phyloP scores from a whole-genome alignment of 352 stramenopile genomes.

The Thraustotheca clavata region DNA sequence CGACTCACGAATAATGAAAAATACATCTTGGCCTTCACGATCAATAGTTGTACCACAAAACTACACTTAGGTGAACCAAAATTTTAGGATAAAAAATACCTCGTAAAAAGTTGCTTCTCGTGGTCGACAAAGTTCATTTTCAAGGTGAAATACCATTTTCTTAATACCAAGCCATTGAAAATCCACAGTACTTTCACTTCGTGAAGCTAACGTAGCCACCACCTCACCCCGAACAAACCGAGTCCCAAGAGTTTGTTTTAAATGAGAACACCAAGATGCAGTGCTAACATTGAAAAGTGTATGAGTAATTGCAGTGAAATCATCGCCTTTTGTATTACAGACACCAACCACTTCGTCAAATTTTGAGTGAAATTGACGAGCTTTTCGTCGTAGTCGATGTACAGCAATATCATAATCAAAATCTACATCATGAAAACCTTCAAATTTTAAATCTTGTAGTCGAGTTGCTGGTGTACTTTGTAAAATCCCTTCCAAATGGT shows the following conservation, averaged over 20 bases:
- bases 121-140: not conserved
- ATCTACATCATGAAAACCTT: not conserved
- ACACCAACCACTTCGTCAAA: constrained; percentile 15
- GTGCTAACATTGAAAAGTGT: not conserved
- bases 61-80: not conserved
- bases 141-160: not conserved
- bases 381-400: constrained; percentile 3
- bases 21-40: constrained; percentile 12
- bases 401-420: not conserved
- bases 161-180: constrained; percentile 22
- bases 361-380: not conserved
- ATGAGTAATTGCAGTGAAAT: not conserved
- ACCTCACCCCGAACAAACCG: constrained; percentile 10
- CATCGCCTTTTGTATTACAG: not conserved
- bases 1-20: constrained; percentile 12
- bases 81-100: not conserved
- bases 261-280: not conserved
- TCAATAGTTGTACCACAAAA: constrained; percentile 18
- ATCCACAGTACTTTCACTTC: not conserved
- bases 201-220: not conserved
- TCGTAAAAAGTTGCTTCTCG: constrained; percentile 5
- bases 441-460: constrained; percentile 1
- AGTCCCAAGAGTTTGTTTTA: not conserved
- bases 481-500: not conserved
- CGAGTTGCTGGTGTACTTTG: constrained; percentile 6